phyloP scores from a whole-genome alignment of 306 rosid species.

The Acmispon strigosus region DNA sequence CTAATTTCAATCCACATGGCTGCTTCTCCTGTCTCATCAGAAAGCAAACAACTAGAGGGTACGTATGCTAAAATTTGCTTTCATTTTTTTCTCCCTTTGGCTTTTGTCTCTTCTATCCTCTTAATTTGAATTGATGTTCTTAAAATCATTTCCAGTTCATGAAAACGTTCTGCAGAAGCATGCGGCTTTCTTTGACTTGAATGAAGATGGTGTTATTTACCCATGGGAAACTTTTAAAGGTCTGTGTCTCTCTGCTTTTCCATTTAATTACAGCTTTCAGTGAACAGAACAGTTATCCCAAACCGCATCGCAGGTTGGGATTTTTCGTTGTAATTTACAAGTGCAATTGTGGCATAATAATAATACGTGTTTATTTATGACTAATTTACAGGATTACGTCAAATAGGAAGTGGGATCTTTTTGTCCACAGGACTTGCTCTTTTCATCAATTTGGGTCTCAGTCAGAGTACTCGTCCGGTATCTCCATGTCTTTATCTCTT shows the following conservation, averaged over 20 bases:
- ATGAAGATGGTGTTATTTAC: constrained; percentile 55
- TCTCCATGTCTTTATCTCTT: no score
- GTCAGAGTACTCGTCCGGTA: constrained; percentile 57
- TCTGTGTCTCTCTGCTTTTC: not conserved
- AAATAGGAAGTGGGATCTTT: constrained; percentile 45
- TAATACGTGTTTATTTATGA: not conserved
- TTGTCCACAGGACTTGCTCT: constrained; percentile 28
- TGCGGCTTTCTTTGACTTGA: constrained; percentile 54
- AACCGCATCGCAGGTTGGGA: no score
- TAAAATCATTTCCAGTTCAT: not conserved
- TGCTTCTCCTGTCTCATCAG: not conserved
- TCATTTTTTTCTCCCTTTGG: no score
- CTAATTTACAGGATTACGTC: constrained; percentile 42
- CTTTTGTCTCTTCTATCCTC: not conserved
- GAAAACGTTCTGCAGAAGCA: constrained; percentile 52
- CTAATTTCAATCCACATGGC: not conserved
- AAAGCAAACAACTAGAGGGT: not conserved
- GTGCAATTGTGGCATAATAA: no score
- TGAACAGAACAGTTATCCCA: no score
- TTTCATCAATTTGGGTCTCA: constrained; percentile 49
- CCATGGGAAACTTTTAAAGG: constrained; percentile 71
- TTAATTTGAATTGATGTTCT: not conserved
- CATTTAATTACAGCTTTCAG: no score
- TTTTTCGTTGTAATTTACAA: no score
- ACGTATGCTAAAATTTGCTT: not conserved